These are phyloP conservation scores for Trichoderma sp. DNA, from an alignment of 2,329 filamentous ascomycete genomes.

Conservation along the genomic window DNA sequence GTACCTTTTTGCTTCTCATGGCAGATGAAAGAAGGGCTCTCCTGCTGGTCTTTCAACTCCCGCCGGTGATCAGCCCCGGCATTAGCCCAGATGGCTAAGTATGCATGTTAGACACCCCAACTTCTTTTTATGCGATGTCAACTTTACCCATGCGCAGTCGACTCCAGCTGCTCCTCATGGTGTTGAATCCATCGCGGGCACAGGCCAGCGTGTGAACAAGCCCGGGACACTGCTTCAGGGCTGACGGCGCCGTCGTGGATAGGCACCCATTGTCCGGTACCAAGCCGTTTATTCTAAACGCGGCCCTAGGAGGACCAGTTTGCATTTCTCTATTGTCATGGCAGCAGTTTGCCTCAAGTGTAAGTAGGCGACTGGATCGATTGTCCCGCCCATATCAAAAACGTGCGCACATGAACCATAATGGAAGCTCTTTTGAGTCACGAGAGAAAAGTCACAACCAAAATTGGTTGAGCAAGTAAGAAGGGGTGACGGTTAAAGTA, in stretches of 20 bases:
- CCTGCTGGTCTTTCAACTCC: background rate
- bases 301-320: background rate
- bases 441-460: background rate
- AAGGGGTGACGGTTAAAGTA: background rate
- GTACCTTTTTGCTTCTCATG: background rate
- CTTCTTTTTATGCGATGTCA: background rate
- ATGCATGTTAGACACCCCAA: constrained; percentile 6
- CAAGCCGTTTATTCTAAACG: background rate
- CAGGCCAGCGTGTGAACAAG: constrained; percentile 14
- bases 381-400: background rate
- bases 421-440: background rate
- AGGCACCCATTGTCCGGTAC: constrained; percentile 7
- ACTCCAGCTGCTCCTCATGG: background rate
- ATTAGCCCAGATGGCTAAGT: constrained; percentile 5
- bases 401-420: background rate
- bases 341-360: background rate
- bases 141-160: background rate
- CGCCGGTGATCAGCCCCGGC: background rate
- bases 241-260: constrained; percentile 1
- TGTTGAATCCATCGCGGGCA: background rate
- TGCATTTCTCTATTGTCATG: background rate
- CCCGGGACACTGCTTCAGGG: background rate
- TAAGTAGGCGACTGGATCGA: background rate
- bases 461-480: background rate
- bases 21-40: background rate